Evolutionary conservation across 345 rosid genomes (phyloP).

Genomic region (Salix udensis): DNA sequence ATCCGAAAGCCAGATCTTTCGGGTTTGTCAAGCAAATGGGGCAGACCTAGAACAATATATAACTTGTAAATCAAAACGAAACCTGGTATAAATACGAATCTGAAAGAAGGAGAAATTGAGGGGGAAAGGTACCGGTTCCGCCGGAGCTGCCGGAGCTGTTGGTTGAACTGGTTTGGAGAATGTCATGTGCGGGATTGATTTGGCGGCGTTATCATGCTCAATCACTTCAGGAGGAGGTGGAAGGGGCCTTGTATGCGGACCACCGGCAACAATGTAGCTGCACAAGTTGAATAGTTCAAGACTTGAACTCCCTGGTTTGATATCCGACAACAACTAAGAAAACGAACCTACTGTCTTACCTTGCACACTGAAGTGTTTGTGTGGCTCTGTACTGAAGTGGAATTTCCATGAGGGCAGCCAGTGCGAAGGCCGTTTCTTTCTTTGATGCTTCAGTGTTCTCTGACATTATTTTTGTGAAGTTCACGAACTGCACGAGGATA

Average conservation of each 20-base stretch:
- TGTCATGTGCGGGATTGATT: conserved; percentile 29
- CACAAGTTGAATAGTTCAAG: conserved; percentile 22
- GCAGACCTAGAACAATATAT: conserved; percentile 58
- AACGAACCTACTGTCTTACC: conserved; percentile 28
- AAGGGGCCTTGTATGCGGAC: conserved; percentile 44
- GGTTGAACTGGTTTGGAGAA: conserved; percentile 37
- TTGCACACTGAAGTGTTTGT: conserved; percentile 40
- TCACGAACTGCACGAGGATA: conserved; percentile 59
- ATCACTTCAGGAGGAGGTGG: conserved; percentile 73
- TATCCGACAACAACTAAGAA: conserved; percentile 5
- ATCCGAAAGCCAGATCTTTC: conserved; percentile 93
- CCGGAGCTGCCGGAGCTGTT: conserved; percentile 29
- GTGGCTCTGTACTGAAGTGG: conserved; percentile 87
- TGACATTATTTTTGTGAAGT: conserved; percentile 83
- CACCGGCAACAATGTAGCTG: conserved; percentile 34
- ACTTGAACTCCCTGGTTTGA: conserved; percentile 9
- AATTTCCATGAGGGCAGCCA: conserved; percentile 94
- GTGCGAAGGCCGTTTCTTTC: conserved; percentile 89
- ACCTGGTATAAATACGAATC: conserved; percentile 4
- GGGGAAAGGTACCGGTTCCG: conserved; percentile 41
- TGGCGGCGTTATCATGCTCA: conserved; percentile 55
- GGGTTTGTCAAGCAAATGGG: conserved; percentile 90
- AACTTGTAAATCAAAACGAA: conserved; percentile 6
- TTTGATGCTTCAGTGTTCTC: conserved; percentile 52
- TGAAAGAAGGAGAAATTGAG: background rate